Percentiles rank a stretch among this genome's conserved stretches.
Evolutionary conservation across 352 stramenopile genomes (phyloP).

Genomic region (Globisporangium megalacanthum): DNA sequence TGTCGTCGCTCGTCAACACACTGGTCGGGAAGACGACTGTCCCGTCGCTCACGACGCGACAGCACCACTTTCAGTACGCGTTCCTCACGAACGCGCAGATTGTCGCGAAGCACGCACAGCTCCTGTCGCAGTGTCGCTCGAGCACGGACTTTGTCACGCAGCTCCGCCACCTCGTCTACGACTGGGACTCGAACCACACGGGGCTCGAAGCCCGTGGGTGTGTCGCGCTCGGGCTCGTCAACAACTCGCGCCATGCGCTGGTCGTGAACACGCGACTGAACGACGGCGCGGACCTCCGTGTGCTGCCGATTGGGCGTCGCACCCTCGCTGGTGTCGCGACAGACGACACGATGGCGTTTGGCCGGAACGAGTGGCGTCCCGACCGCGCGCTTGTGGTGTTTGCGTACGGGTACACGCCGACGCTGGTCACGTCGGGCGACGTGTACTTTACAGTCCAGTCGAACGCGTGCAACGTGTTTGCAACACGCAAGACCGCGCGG

Average conservation of each 20-base stretch:
- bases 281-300: constrained; percentile 65
- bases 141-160: constrained; percentile 53
- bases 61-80: constrained; percentile 58
- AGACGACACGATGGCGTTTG: constrained; percentile 11
- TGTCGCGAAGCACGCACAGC: constrained; percentile 60
- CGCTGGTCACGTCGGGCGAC: constrained; percentile 73
- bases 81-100: constrained; percentile 74
- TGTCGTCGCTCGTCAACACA: constrained; percentile 73
- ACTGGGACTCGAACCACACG: constrained; percentile 84
- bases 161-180: constrained; percentile 72
- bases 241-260: constrained; percentile 74
- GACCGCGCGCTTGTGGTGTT: constrained; percentile 75
- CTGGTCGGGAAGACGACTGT: constrained; percentile 81
- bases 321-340: constrained; percentile 42
- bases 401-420: constrained; percentile 82
- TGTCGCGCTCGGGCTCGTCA: constrained; percentile 66
- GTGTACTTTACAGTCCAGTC: constrained; percentile 81
- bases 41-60: constrained; percentile 27
- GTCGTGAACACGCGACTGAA: constrained; percentile 64
- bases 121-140: constrained; percentile 37
- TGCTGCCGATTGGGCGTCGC: constrained; percentile 53
- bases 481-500: constrained; percentile 72
- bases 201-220: constrained; percentile 72
- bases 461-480: constrained; percentile 78
- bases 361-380: constrained; percentile 38